Conservation (phyloP, 225 moss, liverwort and hornwort genomes). For the Thuidium tamariscinum region DNA sequence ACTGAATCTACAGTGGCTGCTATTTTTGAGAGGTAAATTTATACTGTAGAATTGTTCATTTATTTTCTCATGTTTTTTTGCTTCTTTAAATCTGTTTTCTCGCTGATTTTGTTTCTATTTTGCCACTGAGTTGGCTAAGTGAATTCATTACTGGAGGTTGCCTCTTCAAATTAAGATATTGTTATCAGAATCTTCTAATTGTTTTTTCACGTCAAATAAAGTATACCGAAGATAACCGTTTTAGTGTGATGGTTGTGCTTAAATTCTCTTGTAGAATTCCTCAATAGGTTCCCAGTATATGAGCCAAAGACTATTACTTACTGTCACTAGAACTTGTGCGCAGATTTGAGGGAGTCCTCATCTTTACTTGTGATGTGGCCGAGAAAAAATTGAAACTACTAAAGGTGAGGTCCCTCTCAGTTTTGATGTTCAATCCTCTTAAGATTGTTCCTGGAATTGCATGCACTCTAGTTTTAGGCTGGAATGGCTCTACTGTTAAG, state of each 20-base stretch:
- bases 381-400: slow-evolving; percentile 47
- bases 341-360: slow-evolving; percentile 83
- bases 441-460: neutral
- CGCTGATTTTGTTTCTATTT: neutral
- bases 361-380: slow-evolving; percentile 50
- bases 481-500: neutral
- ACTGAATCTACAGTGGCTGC: slow-evolving; percentile 42
- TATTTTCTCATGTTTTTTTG: neutral
- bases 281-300: neutral
- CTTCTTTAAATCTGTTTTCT: neutral
- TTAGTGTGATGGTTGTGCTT: neutral
- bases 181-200: neutral
- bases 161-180: neutral
- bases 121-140: neutral
- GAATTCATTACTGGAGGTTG: neutral
- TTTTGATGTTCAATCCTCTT: neutral
- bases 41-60: neutral
- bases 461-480: neutral
- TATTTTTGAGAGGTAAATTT: slow-evolving; percentile 61
- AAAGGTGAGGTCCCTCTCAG: slow-evolving; percentile 38
- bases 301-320: neutral
- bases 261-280: neutral
- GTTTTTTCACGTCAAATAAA: neutral
- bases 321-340: too few relatives aligned
- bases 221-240: neutral